phyloP scores from a whole-genome alignment of 495 filamentous ascomycete species.

The Penicillium maclennaniae region DNA sequence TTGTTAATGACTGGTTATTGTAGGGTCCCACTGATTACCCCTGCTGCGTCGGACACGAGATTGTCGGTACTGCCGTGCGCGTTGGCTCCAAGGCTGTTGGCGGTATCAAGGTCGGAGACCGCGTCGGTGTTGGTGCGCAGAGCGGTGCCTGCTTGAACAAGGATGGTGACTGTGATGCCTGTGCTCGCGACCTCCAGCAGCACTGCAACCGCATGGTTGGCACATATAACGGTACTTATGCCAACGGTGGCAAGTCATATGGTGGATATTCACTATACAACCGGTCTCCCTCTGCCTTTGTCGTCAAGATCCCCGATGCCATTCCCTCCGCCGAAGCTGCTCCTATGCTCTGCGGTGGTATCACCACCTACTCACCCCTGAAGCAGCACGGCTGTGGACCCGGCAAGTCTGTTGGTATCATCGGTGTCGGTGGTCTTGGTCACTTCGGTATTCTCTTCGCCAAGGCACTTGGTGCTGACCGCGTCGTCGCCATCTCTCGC shows the following conservation, averaged over 20 bases:
- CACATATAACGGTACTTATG: constrained; percentile 36
- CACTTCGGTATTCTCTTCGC: constrained; percentile 62
- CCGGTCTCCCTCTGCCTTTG: constrained; percentile 69
- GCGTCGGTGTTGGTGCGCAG: constrained; percentile 86
- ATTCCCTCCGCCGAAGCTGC: constrained; percentile 60
- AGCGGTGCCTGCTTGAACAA: constrained; percentile 60
- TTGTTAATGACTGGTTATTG: too few relatives aligned
- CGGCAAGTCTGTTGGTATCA: constrained; percentile 76
- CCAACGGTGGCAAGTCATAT: constrained; percentile 59
- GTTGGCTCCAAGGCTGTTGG: constrained; percentile 61
- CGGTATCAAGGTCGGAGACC: constrained; percentile 73
- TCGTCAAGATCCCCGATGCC: constrained; percentile 71
- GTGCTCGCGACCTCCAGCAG: constrained; percentile 56
- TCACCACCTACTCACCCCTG: constrained; percentile 74
- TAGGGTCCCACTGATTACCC: constrained; percentile 60
- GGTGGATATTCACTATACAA: constrained; percentile 71
- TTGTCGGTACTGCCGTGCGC: constrained; percentile 71
- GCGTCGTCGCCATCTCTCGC: constrained; percentile 78
- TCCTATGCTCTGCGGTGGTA: constrained; percentile 82
- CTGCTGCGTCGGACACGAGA: constrained; percentile 80
- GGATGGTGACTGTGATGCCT: constrained; percentile 62
- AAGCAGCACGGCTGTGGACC: constrained; percentile 70
- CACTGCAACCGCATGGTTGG: constrained; percentile 62
- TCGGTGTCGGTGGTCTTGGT: constrained; percentile 80
- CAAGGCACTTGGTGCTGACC: constrained; percentile 68